phyloP scores from a whole-genome alignment of 2,329 filamentous ascomycete species.

The Orbilia blumenaviensis region DNA sequence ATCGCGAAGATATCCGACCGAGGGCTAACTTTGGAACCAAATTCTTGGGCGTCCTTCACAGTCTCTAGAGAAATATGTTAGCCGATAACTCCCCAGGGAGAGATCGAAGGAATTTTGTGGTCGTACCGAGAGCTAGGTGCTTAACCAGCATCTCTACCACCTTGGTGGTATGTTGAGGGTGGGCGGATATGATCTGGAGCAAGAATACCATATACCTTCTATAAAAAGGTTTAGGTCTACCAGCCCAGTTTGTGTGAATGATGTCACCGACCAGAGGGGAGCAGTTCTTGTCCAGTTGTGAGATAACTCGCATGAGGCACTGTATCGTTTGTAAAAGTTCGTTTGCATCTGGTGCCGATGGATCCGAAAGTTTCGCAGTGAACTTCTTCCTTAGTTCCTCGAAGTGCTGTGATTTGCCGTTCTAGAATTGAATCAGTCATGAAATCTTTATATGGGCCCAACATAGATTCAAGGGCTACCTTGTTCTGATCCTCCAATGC shows the following conservation, averaged over 20 bases:
- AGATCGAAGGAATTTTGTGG: constrained; percentile 62
- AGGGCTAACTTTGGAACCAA: constrained; percentile 68
- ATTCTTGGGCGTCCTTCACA: constrained; percentile 63
- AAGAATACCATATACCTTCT: constrained; percentile 75
- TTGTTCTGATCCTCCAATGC: constrained; percentile 49
- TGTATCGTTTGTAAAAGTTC: constrained; percentile 63
- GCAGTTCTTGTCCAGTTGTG: constrained; percentile 70
- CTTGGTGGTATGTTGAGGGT: constrained; percentile 77
- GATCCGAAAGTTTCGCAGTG: constrained; percentile 58
- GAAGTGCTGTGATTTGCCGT: constrained; percentile 41
- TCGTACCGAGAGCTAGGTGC: constrained; percentile 72
- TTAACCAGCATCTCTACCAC: constrained; percentile 83
- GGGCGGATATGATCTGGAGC: constrained; percentile 78
- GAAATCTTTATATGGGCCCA: not conserved
- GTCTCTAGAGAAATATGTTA: constrained; percentile 62
- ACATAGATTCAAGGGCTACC: not conserved
- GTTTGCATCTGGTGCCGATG: constrained; percentile 60
- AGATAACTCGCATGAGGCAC: constrained; percentile 71
- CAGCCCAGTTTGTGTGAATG: constrained; percentile 72
- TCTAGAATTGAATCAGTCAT: not conserved
- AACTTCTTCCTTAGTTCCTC: constrained; percentile 58
- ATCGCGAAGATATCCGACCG: constrained; percentile 74
- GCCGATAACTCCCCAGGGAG: constrained; percentile 60
- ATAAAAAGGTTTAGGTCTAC: constrained; percentile 72
- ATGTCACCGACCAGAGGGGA: constrained; percentile 69